Evolutionary conservation across 192 early-diverging fungal genomes (phyloP), one percentile per base, ranked within the genome.

Genomic region (Pilobolus umbonatus): DNA sequence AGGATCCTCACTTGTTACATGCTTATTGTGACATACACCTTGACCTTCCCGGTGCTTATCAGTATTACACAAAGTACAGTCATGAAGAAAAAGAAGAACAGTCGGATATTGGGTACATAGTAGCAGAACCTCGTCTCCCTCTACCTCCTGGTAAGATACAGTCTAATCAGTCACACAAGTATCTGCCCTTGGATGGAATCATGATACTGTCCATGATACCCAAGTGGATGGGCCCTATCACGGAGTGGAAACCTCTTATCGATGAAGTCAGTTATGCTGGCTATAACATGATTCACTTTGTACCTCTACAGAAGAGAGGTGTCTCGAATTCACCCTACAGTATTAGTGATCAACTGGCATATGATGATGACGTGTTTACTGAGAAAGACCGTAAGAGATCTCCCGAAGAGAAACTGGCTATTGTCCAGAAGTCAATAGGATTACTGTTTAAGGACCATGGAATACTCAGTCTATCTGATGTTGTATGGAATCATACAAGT

Each of bases 401-500:
- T 5, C 75, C 81, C 32, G 71, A 83, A 15, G 85, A 88, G 58
- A 82, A 87, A 61, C 48, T 28, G 5, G 71, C 75, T 26, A 76
- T 83, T 47, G 62, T 96, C 42, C 67, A 80, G 32, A 61, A 71
- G 0, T 62, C 66, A 22, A 46, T 95, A 26, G 54, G 60, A 34
- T 61, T 62, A 26, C 85, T 94, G 55, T 73, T 82, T 51, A 66
- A 80, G 8, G 76, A 83, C 29, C 83, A 84, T 69, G 82, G 80
- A 0, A 78, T 95, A 49, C 73, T 99, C 36, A 83, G 82, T 38
- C 72, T 89, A 36, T 93, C 93, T 9, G 97, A 99, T 74, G 83
- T 99, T 60, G 97, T 99, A 3, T 99, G 93, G 94, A 99, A 99
- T 76, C 97, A 99, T 74, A 99, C 95, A 19, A 89, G 93, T 22